Conservation (phyloP, 1,139 yeast species). For the Yamadazyma trypodendri region DNA sequence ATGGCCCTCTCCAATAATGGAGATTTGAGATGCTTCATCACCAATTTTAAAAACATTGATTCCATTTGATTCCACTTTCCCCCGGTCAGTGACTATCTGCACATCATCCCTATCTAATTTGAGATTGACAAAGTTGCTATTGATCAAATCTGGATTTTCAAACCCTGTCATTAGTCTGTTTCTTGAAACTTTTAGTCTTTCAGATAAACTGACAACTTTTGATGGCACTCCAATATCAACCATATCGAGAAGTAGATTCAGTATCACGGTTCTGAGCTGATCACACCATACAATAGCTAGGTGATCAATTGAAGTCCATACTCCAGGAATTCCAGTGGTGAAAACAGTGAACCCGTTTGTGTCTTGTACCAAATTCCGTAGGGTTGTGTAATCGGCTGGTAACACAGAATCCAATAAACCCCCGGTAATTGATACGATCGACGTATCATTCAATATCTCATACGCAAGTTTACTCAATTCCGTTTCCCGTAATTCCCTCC, state of each 20-base stretch:
- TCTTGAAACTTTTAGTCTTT: conserved; percentile 61
- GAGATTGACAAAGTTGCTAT: background rate
- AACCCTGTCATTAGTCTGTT: conserved; percentile 34
- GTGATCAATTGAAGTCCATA: conserved; percentile 96
- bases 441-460: conserved; percentile 45
- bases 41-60: conserved; percentile 1
- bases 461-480: conserved; percentile 32
- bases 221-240: conserved; percentile 45
- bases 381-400: conserved; percentile 90
- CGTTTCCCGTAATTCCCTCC: conserved; percentile 13
- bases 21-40: background rate
- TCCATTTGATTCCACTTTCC: background rate
- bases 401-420: conserved; percentile 77
- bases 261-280: conserved; percentile 69
- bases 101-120: conserved; percentile 4
- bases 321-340: conserved; percentile 83
- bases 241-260: conserved; percentile 58
- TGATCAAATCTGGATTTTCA: background rate
- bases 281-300: conserved; percentile 97
- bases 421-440: conserved; percentile 83
- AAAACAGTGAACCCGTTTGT: conserved; percentile 80
- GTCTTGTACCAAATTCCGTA: conserved; percentile 70
- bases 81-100: conserved; percentile 1
- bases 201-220: conserved; percentile 48
- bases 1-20: background rate